Evolutionary conservation across 2,329 filamentous ascomycete genomes (phyloP).

Genomic region (Penicillium digitatum): DNA sequence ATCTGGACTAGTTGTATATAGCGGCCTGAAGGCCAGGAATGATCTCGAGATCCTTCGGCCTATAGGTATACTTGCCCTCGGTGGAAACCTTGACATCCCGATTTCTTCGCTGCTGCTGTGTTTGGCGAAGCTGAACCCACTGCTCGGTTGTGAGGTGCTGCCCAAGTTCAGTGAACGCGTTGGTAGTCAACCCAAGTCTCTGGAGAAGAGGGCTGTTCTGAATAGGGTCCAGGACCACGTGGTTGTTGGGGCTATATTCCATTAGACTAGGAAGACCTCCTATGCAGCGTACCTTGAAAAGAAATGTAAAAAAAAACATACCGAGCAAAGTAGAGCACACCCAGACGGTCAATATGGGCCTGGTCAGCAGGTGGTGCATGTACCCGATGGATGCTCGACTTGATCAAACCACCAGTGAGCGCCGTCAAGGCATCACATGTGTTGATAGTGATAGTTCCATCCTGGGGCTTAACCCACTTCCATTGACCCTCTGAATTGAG

Average conservation of each 20-base stretch:
- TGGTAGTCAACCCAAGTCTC: slow-evolving; percentile 36
- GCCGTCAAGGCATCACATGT: slow-evolving; percentile 50
- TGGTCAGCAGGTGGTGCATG: slow-evolving; percentile 49
- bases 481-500: slow-evolving; percentile 48
- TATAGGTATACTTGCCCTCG: slow-evolving; percentile 38
- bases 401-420: slow-evolving; percentile 50
- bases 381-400: slow-evolving; percentile 51
- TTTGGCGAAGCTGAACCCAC: slow-evolving; percentile 42
- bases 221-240: slow-evolving; percentile 40
- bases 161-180: slow-evolving; percentile 41
- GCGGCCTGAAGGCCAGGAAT: slow-evolving; percentile 41
- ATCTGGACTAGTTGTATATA: slow-evolving; percentile 33
- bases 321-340: slow-evolving; percentile 48
- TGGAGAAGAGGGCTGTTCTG: slow-evolving; percentile 38
- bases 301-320: too few relatives aligned
- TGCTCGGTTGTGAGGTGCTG: slow-evolving; percentile 41
- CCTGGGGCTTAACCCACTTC: slow-evolving; percentile 51
- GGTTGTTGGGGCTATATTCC: slow-evolving; percentile 39
- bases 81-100: slow-evolving; percentile 32
- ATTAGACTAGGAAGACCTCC: neutral
- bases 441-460: slow-evolving; percentile 52
- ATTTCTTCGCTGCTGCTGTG: slow-evolving; percentile 42
- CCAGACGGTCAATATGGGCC: slow-evolving; percentile 42
- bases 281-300: accelerated
- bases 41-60: slow-evolving; percentile 41